Evolutionary conservation across 2,329 filamentous ascomycete genomes (phyloP), one percentile per base, ranked within the genome.

Genomic region (Pseudohalonectria lignicola): DNA sequence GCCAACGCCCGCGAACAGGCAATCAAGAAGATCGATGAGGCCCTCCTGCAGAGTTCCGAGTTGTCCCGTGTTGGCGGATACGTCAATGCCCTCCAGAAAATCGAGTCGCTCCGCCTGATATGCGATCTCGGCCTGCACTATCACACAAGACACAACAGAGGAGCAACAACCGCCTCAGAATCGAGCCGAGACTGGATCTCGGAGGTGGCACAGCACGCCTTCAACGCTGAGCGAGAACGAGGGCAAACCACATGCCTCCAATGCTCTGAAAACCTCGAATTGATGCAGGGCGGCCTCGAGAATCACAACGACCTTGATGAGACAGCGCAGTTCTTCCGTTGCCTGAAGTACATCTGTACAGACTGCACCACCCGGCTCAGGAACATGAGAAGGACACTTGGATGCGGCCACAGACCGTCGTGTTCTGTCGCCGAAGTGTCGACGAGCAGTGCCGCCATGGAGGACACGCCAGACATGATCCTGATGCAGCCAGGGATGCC

Each of bases 61-160:
- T 31, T 9, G 2, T 21, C 37, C 0, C 32, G 41, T 1, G 17
- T 46, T 0, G 45, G 45, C 0, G 42, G 50, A 1, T 67, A 59
- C 33, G 50, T 61, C 9, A 69, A 65, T 31, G 59, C 62, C 1
- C 43, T 71, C 1, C 60, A 66, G 40, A 54, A 58, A 31, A 66
- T 72, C 21, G 62, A 71, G 20, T 50, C 54, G 0, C 46, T 71
- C 39, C 51, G 67, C 1, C 49, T 67, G 13, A 49, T 70, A 3
- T 71, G 68, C 26, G 62, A 69, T 32, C 47, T 69, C 1, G 67
- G 69, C 0, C 36, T 63, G 0, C 46, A 55, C n/a, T 67, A 66
- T 20, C 47, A 51, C 3, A 38, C 39, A 4, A 48, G 58, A n/a
- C 51, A 61, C 9, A 46, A 49, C 15, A 3, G 10, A 3, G 13